Base-by-base conservation (phyloP, 2,329 filamentous ascomycete genomes). In the Capronia americana region DNA sequence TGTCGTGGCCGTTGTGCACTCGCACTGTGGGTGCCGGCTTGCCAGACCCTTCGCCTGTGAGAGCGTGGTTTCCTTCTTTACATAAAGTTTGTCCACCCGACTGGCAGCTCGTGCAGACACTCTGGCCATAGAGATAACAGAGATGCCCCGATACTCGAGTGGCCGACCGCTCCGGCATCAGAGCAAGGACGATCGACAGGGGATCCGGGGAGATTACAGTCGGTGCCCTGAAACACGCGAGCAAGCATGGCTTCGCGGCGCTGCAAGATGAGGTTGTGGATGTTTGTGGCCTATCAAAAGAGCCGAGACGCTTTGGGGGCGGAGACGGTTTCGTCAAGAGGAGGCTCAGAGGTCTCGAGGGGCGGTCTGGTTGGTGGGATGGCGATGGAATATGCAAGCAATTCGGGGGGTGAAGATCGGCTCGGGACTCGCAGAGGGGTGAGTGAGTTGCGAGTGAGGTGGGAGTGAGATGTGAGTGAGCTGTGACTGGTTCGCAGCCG, bases 251-350 rank as follows among this genome's bases (percentile, higher is more conserved):
- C 56, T 57, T 26, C 57, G n/a, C 24, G 55, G 61, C 26, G 61
- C 46, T 61, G 67, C 67, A 66, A 69, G 67, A 69, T 67, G 67
- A 69, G 57, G 55, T 67, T 54, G 46, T 65, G 26, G 46, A 44
- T n/a, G n/a, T 8, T 11, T 24, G 23, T 20, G 46, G 28, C 54
- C 61, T 38, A 32, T 64, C 30, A 46, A 24, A 24, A 14, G 46
- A 10, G 50, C 20, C 12, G 17, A 56, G n/a, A 38, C 24, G 57
- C 26, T 32, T 38, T 55, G 32, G 41, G 53, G 26, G 56, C n/a
- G 57, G 55, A 38, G 38, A 20, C 41, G 38, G n/a, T 34, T 23
- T 32, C 28, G 57, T 24, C 53, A 41, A 24, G 24, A 44, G 41
- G 48, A 63, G 51, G 41, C 53, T 56, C 30, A 14, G 57, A 20